Base-by-base conservation (phyloP, 2,329 filamentous ascomycete species). In the Talaromyces marneffei region DNA sequence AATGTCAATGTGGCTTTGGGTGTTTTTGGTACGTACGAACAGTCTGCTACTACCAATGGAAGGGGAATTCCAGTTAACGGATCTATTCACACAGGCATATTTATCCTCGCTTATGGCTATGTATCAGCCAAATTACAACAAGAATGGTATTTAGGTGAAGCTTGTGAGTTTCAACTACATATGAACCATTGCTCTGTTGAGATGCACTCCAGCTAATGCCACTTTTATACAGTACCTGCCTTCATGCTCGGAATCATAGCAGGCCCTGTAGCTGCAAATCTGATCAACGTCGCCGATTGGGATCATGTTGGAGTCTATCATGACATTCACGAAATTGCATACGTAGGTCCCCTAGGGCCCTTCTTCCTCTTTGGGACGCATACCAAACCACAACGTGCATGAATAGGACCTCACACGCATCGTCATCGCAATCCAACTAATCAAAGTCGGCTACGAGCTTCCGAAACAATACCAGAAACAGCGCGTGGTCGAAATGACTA, bases 361-460 rank as follows among this genome's bases (percentile, higher is more conserved):
- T n/a, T 1, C 16, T 48, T 20, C 33, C 9, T 35, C n/a, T 8
- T 2, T 29, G n/a, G 4, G n/a, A 20, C 10, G n/a, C 29, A 14
- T 20, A 18, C n/a, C 20, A 3, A n/a, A 33, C 4, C 5, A 20
- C 10, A 52, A 35, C 3, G 2, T 14, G 25, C 23, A 20, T 25
- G n/a, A 27, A 16, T 18, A 79, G 70, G 80, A 80, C 12, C 66
- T 86, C 7, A 79, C 79, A 63, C 79, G 85, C n/a, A 75, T 87
- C 29, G 83, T 87, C 62, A 86, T 87, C 60, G 83, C 84, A 3
- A 78, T 87, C 1, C 84, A 87, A 65, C 77, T 87, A n/a, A 77
- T 86, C 37, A 87, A 87, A 62, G 84, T 83, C 2, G 85, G 85
- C 27, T 87, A 83, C 65, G 83, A 87, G 66, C 73, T 87, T 0